Conservation (phyloP, 2,329 filamentous ascomycete species). For the Stachybotrys echinatus region DNA sequence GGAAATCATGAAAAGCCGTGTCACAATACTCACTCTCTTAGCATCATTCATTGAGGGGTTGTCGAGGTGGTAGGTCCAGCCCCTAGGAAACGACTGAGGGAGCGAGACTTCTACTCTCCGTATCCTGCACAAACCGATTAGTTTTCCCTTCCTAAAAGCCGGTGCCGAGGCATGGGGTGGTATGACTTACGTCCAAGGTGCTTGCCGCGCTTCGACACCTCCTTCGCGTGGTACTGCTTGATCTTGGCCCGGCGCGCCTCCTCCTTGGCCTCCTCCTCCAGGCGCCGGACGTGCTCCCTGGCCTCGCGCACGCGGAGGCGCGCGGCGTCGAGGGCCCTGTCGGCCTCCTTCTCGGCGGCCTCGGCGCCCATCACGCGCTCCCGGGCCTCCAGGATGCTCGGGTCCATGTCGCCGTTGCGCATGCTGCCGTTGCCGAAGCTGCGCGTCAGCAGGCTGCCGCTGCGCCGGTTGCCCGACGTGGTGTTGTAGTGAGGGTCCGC, state of each 20-base stretch:
- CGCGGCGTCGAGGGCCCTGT: conserved; percentile 55
- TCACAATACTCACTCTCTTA: too few species aligned
- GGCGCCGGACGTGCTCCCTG: conserved; percentile 53
- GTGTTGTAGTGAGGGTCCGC: conserved; percentile 6
- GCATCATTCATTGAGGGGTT: too few species aligned
- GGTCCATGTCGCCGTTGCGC: conserved; percentile 44
- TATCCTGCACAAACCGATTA: neutral
- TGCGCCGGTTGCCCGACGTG: conserved; percentile 9
- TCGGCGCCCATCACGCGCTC: conserved; percentile 60
- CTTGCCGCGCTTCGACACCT: conserved; percentile 64
- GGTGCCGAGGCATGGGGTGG: neutral
- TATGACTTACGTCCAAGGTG: conserved; percentile 58
- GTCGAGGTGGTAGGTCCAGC: neutral
- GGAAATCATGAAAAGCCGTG: neutral
- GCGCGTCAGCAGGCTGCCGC: conserved; percentile 34
- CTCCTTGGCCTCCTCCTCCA: conserved; percentile 20
- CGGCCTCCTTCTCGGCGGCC: conserved; percentile 58
- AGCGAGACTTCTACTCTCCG: neutral
- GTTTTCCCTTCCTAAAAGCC: too few species aligned
- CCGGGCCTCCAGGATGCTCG: conserved; percentile 54
- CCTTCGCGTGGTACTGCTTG: conserved; percentile 60
- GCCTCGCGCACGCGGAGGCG: conserved; percentile 56
- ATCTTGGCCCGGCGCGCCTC: conserved; percentile 49
- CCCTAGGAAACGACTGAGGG: neutral
- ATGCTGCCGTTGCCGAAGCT: conserved; percentile 37